Percentiles rank a stretch among this genome's conserved stretches.
These are phyloP conservation scores for Boletus rex-veris DNA, from an alignment of 768 basidiomycete genomes.

Conservation along the genomic window DNA sequence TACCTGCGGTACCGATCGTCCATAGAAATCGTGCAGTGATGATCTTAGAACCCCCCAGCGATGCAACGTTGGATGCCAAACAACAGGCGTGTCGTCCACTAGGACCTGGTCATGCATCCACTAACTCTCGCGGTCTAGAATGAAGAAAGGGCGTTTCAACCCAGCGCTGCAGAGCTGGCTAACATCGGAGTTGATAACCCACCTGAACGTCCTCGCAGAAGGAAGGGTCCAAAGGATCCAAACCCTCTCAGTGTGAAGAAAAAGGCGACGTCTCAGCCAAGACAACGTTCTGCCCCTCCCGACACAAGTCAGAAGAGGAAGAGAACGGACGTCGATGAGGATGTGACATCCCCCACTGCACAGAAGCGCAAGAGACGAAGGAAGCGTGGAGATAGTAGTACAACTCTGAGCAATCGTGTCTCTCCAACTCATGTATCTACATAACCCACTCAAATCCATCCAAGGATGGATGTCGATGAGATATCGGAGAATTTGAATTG, in stretches of 20 bases:
- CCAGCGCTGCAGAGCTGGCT: conserved; percentile 46
- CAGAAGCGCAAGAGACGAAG: conserved; percentile 27
- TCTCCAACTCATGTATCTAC: not conserved
- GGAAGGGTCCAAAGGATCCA: conserved; percentile 76
- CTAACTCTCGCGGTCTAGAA: conserved; percentile 38
- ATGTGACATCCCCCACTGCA: rapidly evolving
- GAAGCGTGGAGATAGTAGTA: conserved; percentile 1
- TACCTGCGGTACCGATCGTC: conserved; percentile 86
- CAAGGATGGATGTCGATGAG: no score
- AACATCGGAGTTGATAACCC: conserved; percentile 35
- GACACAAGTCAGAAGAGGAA: conserved; percentile 21
- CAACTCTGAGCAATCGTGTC: not conserved
- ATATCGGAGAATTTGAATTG: not conserved
- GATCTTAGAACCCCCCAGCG: conserved; percentile 87
- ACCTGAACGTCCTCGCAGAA: conserved; percentile 47
- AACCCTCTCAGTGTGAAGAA: conserved; percentile 94
- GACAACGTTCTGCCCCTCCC: not conserved
- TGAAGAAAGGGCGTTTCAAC: conserved; percentile 59
- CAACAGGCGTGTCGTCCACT: conserved; percentile 41
- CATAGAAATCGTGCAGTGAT: conserved; percentile 92
- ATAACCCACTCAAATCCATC: not conserved
- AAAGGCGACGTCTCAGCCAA: conserved; percentile 45
- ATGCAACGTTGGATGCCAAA: conserved; percentile 70
- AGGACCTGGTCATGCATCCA: not conserved
- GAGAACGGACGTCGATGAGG: not conserved